Evolutionary conservation across 2,329 filamentous ascomycete species (phyloP).

Genomic region (Colletotrichum sublineola): DNA sequence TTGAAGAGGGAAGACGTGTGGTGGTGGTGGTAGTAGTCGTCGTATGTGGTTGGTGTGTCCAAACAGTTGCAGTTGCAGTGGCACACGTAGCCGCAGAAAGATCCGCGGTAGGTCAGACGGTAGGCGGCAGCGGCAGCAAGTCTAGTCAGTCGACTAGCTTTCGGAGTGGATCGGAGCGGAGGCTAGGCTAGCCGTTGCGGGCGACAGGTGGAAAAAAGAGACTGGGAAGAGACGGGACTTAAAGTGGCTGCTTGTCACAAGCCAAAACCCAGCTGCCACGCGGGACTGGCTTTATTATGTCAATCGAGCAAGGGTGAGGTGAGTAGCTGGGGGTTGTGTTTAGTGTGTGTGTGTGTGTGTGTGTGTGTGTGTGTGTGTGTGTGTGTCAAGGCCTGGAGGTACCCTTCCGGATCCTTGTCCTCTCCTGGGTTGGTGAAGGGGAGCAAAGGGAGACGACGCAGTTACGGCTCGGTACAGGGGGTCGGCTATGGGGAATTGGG

Average conservation of each 20-base stretch:
- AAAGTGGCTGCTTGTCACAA: constrained; percentile 40
- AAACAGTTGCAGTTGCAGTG: constrained; percentile 32
- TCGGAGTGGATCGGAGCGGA: constrained; percentile 36
- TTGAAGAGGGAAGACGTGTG: constrained; percentile 19
- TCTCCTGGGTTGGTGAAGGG: background rate
- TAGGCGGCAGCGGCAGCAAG: constrained; percentile 1
- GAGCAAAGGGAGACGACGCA: background rate
- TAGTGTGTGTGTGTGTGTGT: constrained; percentile 4
- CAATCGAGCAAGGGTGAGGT: constrained; percentile 32
- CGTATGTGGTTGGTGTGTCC: constrained; percentile 29
- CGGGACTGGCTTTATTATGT: constrained; percentile 27
- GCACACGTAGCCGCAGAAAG: constrained; percentile 40
- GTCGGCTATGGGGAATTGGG: constrained; percentile 5
- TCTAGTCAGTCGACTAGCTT: constrained; percentile 20
- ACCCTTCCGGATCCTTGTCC: background rate
- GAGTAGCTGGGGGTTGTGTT: background rate
- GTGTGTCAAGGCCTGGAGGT: background rate
- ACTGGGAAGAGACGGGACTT: background rate
- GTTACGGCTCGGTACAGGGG: constrained; percentile 13
- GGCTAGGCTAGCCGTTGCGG: constrained; percentile 25
- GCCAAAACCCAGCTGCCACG: constrained; percentile 38
- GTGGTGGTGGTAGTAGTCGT: constrained; percentile 12
- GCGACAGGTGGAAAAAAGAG: background rate
- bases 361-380: constrained; percentile 1
- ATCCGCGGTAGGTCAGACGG: constrained; percentile 31